Evolutionary conservation across 129 eudicot genomes (phyloP), one percentile per base, ranked within the genome.

Genomic region (Lactuca saligna): DNA sequence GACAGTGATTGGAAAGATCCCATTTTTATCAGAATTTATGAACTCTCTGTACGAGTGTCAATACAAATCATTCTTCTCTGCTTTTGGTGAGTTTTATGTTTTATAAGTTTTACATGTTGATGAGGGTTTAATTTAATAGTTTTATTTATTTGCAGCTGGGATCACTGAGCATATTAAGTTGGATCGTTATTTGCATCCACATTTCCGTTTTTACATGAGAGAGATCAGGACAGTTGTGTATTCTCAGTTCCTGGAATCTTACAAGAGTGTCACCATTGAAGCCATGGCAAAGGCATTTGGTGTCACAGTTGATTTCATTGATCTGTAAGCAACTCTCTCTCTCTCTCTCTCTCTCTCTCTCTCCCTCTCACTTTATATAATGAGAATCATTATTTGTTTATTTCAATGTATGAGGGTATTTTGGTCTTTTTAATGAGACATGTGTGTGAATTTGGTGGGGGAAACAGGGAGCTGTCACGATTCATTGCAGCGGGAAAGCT

Each of bases 271-370:
- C 39, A 92, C 96, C 0, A 92, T 88, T 81, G 96, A 92, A 70
- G 98, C 96, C 15, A 92, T 92, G 98, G 96, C 96, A 0, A 92
- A 87, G 76, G 95, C 96, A 0, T 92, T 92, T 81, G 98, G 98
- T 38, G 98, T 92, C 25, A 82, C 91, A 0, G 91, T 86, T 51
- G 96, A 92, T 74, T 92, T 92, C 86, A 92, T 92, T 75, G 98
- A 92, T 59, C 17, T 86, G 96, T 89, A 82, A 79, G 96, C 62
- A 55, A 42, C 15, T 64, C 37, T 13, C 25, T 13, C 10, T 54
- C 13, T 20, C 20, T 20, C 20, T 20, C 20, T 20, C 20, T 20
- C 20, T 20, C 20, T 20, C 20, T 20, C 20, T 20, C 20, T n/a
- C n/a, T n/a, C n/a, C n/a, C n/a, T n/a, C n/a, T n/a, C n/a, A n/a